These are phyloP conservation scores for Aspergillus biplanus DNA, from an alignment of 495 filamentous ascomycete species.

Conservation along the genomic window DNA sequence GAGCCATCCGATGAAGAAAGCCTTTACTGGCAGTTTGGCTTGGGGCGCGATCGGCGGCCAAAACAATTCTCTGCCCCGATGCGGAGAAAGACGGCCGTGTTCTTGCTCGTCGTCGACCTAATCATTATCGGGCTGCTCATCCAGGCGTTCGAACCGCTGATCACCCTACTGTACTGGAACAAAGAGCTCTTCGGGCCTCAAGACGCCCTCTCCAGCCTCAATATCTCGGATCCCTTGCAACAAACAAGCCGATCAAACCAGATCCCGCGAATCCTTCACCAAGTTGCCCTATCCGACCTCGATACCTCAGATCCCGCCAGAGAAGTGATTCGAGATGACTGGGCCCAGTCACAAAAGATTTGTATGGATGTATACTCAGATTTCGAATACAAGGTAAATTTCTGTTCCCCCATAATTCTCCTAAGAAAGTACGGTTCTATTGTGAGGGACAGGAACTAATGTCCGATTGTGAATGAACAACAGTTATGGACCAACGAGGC, in stretches of 20 bases:
- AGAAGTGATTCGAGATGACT: background rate
- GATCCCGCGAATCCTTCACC: background rate
- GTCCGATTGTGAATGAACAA: background rate
- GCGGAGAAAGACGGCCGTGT: background rate
- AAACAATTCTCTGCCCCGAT: background rate
- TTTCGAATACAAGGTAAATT: background rate
- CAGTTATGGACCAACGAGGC: constrained; percentile 69
- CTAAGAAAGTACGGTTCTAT: too few relatives aligned
- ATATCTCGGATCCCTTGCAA: background rate
- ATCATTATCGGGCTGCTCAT: background rate
- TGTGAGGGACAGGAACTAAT: background rate
- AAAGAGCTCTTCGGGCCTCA: background rate
- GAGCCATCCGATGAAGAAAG: background rate
- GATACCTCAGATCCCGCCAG: background rate
- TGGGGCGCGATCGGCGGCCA: background rate
- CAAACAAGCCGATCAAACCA: background rate
- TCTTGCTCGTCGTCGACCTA: background rate
- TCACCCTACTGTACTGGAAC: background rate
- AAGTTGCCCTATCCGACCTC: background rate
- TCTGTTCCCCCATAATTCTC: background rate
- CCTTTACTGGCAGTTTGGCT: background rate
- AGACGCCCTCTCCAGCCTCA: background rate
- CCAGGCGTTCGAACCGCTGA: background rate
- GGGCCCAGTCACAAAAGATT: background rate
- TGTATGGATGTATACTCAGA: background rate